Evolutionary conservation across 768 basidiomycete genomes (phyloP), one percentile per base, ranked within the genome.

Genomic region (Jaapia argillacea): DNA sequence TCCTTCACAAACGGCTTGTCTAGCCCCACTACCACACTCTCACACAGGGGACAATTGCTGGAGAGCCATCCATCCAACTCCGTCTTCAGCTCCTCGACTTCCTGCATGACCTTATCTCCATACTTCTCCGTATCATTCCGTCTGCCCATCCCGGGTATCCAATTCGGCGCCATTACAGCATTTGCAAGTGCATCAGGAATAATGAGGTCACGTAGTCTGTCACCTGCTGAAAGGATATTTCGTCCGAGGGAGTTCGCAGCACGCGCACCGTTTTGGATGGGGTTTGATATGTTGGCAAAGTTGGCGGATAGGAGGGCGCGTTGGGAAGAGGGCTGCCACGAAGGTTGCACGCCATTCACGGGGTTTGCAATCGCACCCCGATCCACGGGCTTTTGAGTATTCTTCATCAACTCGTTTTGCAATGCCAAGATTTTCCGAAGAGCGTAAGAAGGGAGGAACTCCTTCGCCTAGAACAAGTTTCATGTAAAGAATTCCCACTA

Each of bases 61-160:
- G 92, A 84, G 31, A 99, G 67, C 47, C 97, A 59, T 42, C 90
- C 86, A 52, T 99, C 96, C 56, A 99, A 59, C 65, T 97, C 91
- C 33, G 71, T 71, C 51, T 86, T 70, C 58, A 96, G 53, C 58
- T 74, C 80, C 62, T 89, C 87, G 38, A 69, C 64, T 59, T 77
- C 80, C n/a, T n/a, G n/a, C n/a, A n/a, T n/a, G n/a, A n/a, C n/a
- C 56, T 72, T 77, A 46, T 72, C 74, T 27, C 67, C 71, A 40
- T 69, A 71, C 47, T 69, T 70, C 48, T 77, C 76, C 33, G 65
- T 62, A 47, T 57, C 65, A 24, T 58, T 50, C 27, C 67, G 66
- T 40, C 60, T 67, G 10, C 73, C 76, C 49, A 82, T 79, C 24
- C 77, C 75, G 18, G 85, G 81, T 51, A 87, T 81, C 85, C 85